phyloP scores from a whole-genome alignment of 1,139 yeast species.

The Lodderomyces margitis region DNA sequence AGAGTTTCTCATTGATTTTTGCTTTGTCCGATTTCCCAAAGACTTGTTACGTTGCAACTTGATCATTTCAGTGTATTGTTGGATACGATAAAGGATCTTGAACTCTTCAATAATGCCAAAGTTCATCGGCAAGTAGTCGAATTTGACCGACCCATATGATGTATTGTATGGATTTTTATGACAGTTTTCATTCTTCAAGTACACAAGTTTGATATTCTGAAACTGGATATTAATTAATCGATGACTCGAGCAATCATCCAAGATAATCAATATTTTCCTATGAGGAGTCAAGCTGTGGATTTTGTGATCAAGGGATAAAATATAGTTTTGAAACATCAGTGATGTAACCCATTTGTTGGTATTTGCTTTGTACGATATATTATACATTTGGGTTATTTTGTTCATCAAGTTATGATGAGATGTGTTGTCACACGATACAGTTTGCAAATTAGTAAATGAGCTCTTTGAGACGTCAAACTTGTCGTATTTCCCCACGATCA shows the following conservation, averaged over 20 bases:
- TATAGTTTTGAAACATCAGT: conserved; percentile 62
- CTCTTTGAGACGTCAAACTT: conserved; percentile 46
- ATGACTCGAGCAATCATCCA: conserved; percentile 66
- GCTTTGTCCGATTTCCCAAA: conserved; percentile 1
- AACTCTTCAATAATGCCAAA: conserved; percentile 67
- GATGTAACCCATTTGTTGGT: conserved; percentile 66
- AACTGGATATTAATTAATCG: conserved; percentile 57
- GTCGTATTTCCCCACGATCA: conserved; percentile 61
- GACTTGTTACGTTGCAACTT: conserved; percentile 34
- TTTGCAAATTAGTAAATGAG: conserved; percentile 31
- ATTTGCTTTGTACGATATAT: conserved; percentile 57
- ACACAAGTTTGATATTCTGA: conserved; percentile 48
- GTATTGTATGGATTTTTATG: conserved; percentile 41
- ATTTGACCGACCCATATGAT: conserved; percentile 35
- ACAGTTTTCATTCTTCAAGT: conserved; percentile 39
- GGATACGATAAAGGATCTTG: conserved; percentile 55
- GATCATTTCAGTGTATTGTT: conserved; percentile 55
- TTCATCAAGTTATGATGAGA: conserved; percentile 33
- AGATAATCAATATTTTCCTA: conserved; percentile 52
- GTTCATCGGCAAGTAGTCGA: conserved; percentile 58
- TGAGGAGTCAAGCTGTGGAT: conserved; percentile 33
- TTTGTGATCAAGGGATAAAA: conserved; percentile 58
- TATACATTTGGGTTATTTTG: conserved; percentile 52
- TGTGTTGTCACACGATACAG: conserved; percentile 18
- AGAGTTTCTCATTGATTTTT: not conserved